Percentiles rank a stretch among this genome's conserved stretches.
Conservation (phyloP, 495 filamentous ascomycete genomes). For the Xylaria bambusicola region DNA sequence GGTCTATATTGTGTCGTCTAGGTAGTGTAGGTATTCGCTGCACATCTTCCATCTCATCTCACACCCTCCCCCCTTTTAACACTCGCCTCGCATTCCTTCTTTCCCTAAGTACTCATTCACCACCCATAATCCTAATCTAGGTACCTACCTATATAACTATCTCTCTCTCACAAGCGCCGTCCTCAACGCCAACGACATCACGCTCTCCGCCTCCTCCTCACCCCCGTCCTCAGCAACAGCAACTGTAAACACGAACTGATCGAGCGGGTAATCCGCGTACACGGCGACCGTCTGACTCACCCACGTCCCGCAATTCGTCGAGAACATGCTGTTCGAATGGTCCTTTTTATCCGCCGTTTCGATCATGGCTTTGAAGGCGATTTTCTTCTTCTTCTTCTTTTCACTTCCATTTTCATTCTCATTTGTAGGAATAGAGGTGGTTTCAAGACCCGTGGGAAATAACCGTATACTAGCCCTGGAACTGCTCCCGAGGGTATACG, state of each 20-base stretch:
- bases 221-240: no score
- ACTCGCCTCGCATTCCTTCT: no score
- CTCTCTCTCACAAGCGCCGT: constrained; percentile 14
- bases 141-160: no score
- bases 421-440: no score
- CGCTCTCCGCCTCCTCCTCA: constrained; percentile 41
- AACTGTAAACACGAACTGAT: constrained; percentile 55
- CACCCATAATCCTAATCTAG: no score
- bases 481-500: constrained; percentile 32
- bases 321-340: constrained; percentile 39
- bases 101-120: no score
- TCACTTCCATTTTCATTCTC: no score
- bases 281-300: constrained; percentile 45
- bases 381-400: constrained; percentile 28
- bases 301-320: constrained; percentile 53
- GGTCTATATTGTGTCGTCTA: no score
- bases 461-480: constrained; percentile 45
- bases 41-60: no score
- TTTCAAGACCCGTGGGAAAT: constrained; percentile 51
- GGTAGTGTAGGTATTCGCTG: no score
- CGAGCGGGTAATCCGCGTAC: constrained; percentile 47
- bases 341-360: constrained; percentile 32
- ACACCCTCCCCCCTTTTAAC: no score
- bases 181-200: constrained; percentile 49
- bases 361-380: constrained; percentile 51